A percentile compares a stretch with the other conserved stretches of the same genome.
phyloP scores from a whole-genome alignment of 495 filamentous ascomycete species.

The Chaetomium tenue region DNA sequence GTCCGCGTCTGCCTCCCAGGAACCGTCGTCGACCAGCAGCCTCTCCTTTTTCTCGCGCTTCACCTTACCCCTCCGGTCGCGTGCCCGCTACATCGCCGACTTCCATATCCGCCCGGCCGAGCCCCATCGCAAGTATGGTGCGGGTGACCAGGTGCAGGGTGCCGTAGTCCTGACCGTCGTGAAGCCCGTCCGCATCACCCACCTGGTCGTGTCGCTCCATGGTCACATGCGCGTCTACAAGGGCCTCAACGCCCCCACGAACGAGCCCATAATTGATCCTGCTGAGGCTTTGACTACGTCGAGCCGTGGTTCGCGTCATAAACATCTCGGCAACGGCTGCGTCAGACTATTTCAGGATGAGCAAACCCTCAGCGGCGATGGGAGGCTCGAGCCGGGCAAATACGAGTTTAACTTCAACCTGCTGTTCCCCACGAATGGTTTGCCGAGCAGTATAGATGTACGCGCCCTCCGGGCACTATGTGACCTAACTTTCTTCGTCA shows the following conservation, averaged over 20 bases:
- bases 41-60: conserved; percentile 49
- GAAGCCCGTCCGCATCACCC: conserved; percentile 82
- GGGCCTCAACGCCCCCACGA: conserved; percentile 63
- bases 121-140: conserved; percentile 80
- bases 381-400: conserved; percentile 74
- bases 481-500: background rate
- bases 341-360: conserved; percentile 90
- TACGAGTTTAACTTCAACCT: conserved; percentile 95
- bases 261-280: conserved; percentile 50
- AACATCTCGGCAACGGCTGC: conserved; percentile 79
- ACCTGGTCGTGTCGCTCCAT: conserved; percentile 82
- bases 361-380: conserved; percentile 84
- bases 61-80: conserved; percentile 60
- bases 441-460: conserved; percentile 95
- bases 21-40: conserved; percentile 33
- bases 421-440: conserved; percentile 66
- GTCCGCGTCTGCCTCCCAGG: conserved; percentile 33
- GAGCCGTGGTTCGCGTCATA: conserved; percentile 54
- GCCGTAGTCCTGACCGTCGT: conserved; percentile 76
- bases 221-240: conserved; percentile 88
- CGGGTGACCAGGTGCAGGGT: conserved; percentile 62
- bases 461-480: conserved; percentile 35
- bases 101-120: conserved; percentile 81
- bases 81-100: conserved; percentile 68
- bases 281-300: conserved; percentile 39